Evolutionary conservation across 768 basidiomycete genomes (phyloP), one percentile per base, ranked within the genome.

Genomic region (Lactifluus subvellereus): DNA sequence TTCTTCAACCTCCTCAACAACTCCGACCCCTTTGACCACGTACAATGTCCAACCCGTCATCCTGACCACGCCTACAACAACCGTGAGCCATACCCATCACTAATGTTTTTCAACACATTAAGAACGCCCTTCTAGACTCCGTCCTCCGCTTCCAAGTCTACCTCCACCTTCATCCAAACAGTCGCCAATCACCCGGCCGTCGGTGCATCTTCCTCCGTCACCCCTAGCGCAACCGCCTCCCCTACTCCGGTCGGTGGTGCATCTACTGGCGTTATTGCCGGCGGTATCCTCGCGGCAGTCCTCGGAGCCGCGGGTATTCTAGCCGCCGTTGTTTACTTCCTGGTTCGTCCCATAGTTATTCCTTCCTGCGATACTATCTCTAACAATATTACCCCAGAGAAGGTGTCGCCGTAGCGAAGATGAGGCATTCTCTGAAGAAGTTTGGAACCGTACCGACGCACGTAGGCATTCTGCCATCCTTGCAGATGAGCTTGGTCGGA

Each of bases 381-480:
- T 54, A 22, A 60, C 8, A 22, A 42, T 35, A 45, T 60, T 16
- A 18, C 42, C 35, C 60, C 68, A 67, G 65, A 65, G 62, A 60
- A 65, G 72, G 70, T 71, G 71, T 57, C 72, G 74, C 43, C 63
- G 65, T 50, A 47, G 48, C 47, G 50, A 67, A 20, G 72, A 76
- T n/a, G 75, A 75, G 0, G 78, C 32, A 69, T 72, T 52, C 73
- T 69, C 20, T 18, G 62, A 50, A 54, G 62, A 45, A 70, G 71
- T 55, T 64, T 90, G 88, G 72, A 79, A 83, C 64, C 73, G 84
- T 1, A 72, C 74, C 49, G 79, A 79, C 10, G 88, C 88, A 78
- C 81, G 82, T 56, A 83, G 85, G 57, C 78, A 81, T 66, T 89
- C 88, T 14, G 82, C 81, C n/a, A 70, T 84, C 16, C 71, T 88